phyloP scores from a whole-genome alignment of 305 asterid species.

The Solanum hybrid region DNA sequence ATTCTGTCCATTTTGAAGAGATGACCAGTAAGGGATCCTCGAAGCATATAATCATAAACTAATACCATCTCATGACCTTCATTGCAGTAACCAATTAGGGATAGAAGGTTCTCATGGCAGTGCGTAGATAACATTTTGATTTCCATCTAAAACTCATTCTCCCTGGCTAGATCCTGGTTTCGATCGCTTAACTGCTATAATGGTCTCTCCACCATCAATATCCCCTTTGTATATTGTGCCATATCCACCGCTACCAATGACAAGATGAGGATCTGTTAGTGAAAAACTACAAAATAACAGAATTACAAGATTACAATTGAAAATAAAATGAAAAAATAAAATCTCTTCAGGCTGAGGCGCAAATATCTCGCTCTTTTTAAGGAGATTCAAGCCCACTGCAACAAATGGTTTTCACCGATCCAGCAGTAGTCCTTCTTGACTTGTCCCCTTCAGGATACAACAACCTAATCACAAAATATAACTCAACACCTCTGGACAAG shows the following conservation, averaged over 20 bases:
- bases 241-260: slow-evolving; percentile 51
- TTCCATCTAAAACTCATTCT: slow-evolving; percentile 48
- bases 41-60: slow-evolving; percentile 41
- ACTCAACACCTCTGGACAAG: no score
- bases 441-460: no score
- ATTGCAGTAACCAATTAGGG: slow-evolving; percentile 54
- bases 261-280: slow-evolving; percentile 9
- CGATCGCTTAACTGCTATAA: slow-evolving; percentile 43
- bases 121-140: slow-evolving; percentile 41
- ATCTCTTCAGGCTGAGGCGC: no score
- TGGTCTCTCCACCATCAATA: slow-evolving; percentile 24
- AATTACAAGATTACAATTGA: no score
- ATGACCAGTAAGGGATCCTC: slow-evolving; percentile 44
- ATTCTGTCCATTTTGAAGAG: slow-evolving; percentile 24
- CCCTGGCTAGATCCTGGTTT: slow-evolving; percentile 35
- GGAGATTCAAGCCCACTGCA: no score
- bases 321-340: no score
- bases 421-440: no score
- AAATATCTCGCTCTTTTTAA: no score
- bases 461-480: no score
- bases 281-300: no score
- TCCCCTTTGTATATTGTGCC: slow-evolving; percentile 57
- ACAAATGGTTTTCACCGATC: no score
- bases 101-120: slow-evolving; percentile 40
- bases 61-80: slow-evolving; percentile 34